These are phyloP conservation scores for Sordariomycetes sp. DNA, from an alignment of 2,329 filamentous ascomycete genomes.

Conservation along the genomic window DNA sequence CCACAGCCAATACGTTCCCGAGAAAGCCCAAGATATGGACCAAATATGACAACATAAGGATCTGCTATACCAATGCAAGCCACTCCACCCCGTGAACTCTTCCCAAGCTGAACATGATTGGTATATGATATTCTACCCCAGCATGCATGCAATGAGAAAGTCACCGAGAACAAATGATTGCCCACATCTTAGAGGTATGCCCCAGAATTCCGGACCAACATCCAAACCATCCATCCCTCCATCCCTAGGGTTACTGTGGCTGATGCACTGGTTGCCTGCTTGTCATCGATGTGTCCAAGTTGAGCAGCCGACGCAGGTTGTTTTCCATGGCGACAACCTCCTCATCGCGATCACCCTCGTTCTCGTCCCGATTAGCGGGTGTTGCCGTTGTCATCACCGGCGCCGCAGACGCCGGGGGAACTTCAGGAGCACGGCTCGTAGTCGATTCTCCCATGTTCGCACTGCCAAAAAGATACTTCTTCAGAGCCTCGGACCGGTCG, in stretches of 20 bases:
- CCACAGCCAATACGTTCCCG: neutral
- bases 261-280: neutral
- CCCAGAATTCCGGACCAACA: neutral
- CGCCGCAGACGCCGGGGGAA: neutral
- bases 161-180: neutral
- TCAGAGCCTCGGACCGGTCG: constrained; percentile 38
- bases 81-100: neutral
- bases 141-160: neutral
- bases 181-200: neutral
- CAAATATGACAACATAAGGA: neutral
- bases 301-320: constrained; percentile 41
- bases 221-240: neutral
- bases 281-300: constrained; percentile 21
- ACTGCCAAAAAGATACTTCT: constrained; percentile 41
- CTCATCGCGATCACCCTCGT: constrained; percentile 4
- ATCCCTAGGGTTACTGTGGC: neutral
- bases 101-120: neutral
- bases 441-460: neutral
- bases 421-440: neutral
- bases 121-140: neutral
- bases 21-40: neutral
- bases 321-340: constrained; percentile 41
- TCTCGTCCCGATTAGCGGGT: neutral
- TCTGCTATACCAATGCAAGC: neutral
- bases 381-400: neutral